Conservation (phyloP, 768 basidiomycete genomes). For the Boletus fagicola region DNA sequence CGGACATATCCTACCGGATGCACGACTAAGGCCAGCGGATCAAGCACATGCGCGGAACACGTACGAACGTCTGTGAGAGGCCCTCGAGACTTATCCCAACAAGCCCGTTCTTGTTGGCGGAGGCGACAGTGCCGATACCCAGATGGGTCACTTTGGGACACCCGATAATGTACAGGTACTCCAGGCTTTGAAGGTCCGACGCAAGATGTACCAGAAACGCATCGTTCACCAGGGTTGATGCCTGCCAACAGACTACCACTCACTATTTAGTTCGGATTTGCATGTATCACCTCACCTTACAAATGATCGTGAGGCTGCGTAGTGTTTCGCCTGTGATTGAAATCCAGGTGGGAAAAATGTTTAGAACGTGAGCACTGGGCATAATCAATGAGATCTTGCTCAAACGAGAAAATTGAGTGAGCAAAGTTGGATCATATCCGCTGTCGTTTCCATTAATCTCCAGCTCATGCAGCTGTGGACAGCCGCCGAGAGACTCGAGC, state of each 20-base stretch:
- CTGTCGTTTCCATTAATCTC: constrained; percentile 71
- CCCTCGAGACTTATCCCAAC: constrained; percentile 59
- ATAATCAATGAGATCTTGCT: constrained; percentile 67
- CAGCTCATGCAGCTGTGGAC: constrained; percentile 47
- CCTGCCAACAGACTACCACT: constrained; percentile 35
- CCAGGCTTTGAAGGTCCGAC: constrained; percentile 47
- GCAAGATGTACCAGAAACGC: constrained; percentile 49
- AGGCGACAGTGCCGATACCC: constrained; percentile 54
- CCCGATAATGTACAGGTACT: constrained; percentile 60
- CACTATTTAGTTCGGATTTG: not conserved
- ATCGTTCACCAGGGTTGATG: constrained; percentile 60
- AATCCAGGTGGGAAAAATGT: constrained; percentile 52
- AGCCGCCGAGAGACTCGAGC: constrained; percentile 48
- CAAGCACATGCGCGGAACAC: constrained; percentile 17
- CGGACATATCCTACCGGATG: constrained; percentile 48
- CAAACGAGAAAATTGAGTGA: constrained; percentile 52
- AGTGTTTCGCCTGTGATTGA: constrained; percentile 44
- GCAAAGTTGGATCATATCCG: constrained; percentile 44
- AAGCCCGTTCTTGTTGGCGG: constrained; percentile 46
- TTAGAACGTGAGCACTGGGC: constrained; percentile 59
- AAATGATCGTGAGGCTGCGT: constrained; percentile 61
- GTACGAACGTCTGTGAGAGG: constrained; percentile 59
- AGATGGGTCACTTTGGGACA: constrained; percentile 66
- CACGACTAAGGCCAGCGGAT: constrained; percentile 1
- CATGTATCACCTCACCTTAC: constrained; percentile 48